Evolutionary conservation across 768 basidiomycete species (phyloP).

Genomic region (Xerocomus potaroensis): DNA sequence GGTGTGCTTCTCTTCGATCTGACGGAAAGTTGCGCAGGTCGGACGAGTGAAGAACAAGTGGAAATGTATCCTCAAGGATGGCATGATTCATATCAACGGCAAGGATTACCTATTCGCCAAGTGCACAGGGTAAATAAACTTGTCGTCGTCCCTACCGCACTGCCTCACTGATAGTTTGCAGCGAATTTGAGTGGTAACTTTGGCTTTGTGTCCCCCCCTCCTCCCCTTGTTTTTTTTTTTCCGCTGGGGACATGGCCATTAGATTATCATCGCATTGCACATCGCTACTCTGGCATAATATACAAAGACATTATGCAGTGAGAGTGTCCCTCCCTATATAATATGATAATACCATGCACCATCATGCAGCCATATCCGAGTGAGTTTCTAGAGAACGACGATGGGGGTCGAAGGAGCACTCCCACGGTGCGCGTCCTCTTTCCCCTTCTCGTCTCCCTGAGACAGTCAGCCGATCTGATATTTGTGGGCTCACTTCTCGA

Average conservation of each 20-base stretch:
- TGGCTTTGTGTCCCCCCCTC: slow-evolving; percentile 1
- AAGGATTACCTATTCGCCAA: slow-evolving; percentile 97
- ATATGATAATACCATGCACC: slow-evolving; percentile 15
- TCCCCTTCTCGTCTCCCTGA: neutral
- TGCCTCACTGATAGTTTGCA: slow-evolving; percentile 12
- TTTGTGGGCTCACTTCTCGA: neutral
- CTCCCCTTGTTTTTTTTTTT: too few relatives aligned
- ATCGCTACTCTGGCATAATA: slow-evolving; percentile 23
- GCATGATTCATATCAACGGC: slow-evolving; percentile 95
- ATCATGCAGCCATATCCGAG: slow-evolving; percentile 2
- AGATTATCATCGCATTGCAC: slow-evolving; percentile 22
- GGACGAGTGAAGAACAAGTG: slow-evolving; percentile 99
- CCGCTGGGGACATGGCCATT: slow-evolving; percentile 7
- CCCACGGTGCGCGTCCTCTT: too few relatives aligned
- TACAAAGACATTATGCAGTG: slow-evolving; percentile 18
- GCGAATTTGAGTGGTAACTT: slow-evolving; percentile 45
- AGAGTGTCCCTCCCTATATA: slow-evolving; percentile 21
- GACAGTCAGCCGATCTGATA: neutral
- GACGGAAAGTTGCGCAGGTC: slow-evolving; percentile 51
- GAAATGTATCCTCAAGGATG: slow-evolving; percentile 97
- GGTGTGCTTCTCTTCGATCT: neutral
- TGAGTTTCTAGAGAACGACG: too few relatives aligned
- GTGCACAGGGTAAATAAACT: slow-evolving; percentile 92
- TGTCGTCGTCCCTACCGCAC: neutral
- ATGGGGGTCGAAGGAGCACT: too few relatives aligned